Conservation (phyloP, 805 yeast species). For the Myxozyma sirexii region DNA sequence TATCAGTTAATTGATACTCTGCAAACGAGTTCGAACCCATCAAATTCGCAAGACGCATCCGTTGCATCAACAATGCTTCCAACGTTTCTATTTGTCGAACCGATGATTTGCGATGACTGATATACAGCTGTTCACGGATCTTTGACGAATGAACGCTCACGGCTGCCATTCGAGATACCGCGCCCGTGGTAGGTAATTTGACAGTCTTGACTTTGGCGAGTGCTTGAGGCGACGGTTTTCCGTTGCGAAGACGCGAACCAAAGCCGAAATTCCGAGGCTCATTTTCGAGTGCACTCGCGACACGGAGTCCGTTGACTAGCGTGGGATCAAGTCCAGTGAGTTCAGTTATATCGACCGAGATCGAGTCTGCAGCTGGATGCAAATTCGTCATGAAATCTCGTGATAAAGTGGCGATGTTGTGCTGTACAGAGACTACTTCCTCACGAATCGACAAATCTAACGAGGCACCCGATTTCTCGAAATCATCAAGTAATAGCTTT, state of each 20-base stretch:
- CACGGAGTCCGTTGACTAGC: constrained; percentile 23
- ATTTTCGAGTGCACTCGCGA: constrained; percentile 5
- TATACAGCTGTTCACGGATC: constrained; percentile 73
- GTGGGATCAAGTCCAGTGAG: constrained; percentile 39
- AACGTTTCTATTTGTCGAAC: constrained; percentile 62
- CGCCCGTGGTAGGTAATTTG: constrained; percentile 53
- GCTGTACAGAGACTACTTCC: constrained; percentile 76
- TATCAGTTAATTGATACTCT: constrained; percentile 80
- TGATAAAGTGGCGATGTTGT: constrained; percentile 77
- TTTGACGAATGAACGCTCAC: constrained; percentile 58
- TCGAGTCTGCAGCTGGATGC: constrained; percentile 44
- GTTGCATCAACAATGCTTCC: constrained; percentile 59
- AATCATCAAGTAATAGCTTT: constrained; percentile 74
- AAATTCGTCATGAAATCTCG: constrained; percentile 65
- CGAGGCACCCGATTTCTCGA: constrained; percentile 85
- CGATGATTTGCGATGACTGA: constrained; percentile 67
- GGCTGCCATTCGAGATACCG: constrained; percentile 65
- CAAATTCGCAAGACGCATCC: constrained; percentile 72
- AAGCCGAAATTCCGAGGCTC: background rate
- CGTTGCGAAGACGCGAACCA: constrained; percentile 20
- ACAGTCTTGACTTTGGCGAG: constrained; percentile 45
- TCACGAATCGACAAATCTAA: constrained; percentile 65
- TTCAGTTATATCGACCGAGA: constrained; percentile 40
- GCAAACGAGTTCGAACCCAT: constrained; percentile 73
- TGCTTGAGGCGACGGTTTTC: constrained; percentile 10